Base-by-base conservation (phyloP, 768 basidiomycete genomes). In the Kwoniella botswanensis region DNA sequence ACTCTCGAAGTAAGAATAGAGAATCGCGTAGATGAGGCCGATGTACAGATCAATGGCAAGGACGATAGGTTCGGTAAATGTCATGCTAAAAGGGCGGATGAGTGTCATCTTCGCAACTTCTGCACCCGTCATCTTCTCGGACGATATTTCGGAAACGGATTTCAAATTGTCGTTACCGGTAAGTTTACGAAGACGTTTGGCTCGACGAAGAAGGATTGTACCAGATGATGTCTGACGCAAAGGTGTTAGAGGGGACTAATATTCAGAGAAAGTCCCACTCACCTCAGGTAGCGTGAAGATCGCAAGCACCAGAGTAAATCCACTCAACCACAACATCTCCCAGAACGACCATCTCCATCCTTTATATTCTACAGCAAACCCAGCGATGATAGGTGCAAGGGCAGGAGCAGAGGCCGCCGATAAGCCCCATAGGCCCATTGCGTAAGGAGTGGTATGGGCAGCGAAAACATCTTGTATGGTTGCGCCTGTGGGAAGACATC, bases 291-390 rank as follows among this genome's bases (percentile, higher is more conserved):
- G 65, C 43, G 73, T 41, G 68, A 84, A 78, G 73, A 74, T 71
- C 50, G 84, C 75, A 50, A 84, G 44, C 68, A 80, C 26, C 63
- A 82, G 58, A 29, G 74, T 71, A 58, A 73, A 68, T 13, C 76
- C 81, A 42, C 72, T 68, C 35, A 85, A 68, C 82, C 81, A 84
- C 24, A 82, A 72, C 65, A 85, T 80, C 60, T 76, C 70, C 78
- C 78, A 82, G 73, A 85, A 74, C 2, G 82, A 77, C 83, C 84
- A 84, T 53, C 77, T 67, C 85, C 84, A 85, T 12, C 81, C 80
- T 10, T 80, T 78, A 22, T 63, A 73, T 65, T 80, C 67, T 1
- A 80, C 81, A 9, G 84, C 83, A 69, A 84, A 85, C 11, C 79
- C 78, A 10, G 79, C 70, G 66, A 79, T 57, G 52, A 83, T 57